Evolutionary conservation across 176 grass and related monocot species (phyloP).

Genomic region (Hsuehochloa calcarea): DNA sequence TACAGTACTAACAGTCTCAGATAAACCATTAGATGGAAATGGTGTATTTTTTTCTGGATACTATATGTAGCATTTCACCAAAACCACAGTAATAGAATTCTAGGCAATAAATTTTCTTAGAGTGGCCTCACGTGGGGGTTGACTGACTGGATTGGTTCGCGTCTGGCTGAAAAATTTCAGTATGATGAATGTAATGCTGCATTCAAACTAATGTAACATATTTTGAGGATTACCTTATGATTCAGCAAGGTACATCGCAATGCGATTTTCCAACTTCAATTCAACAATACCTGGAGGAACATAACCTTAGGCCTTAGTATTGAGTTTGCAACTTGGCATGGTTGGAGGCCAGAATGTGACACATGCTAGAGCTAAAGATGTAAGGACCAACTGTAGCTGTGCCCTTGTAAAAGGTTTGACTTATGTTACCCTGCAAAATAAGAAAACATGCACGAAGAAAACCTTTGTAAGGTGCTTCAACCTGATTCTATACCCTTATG

Average conservation of each 20-base stretch:
- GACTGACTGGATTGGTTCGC: neutral
- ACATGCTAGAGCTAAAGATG: neutral
- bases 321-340: neutral
- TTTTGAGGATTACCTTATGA: neutral
- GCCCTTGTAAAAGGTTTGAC: neutral
- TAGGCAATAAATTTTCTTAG: neutral
- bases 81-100: neutral
- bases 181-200: neutral
- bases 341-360: neutral
- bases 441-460: neutral
- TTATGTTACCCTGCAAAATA: neutral
- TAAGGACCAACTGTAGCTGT: neutral
- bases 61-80: neutral
- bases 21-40: neutral
- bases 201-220: constrained; percentile 1
- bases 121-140: neutral
- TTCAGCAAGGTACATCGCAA: neutral
- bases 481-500: neutral
- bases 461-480: neutral
- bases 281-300: neutral
- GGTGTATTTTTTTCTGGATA: neutral
- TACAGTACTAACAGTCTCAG: neutral
- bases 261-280: constrained; percentile 24
- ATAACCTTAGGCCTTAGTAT: neutral
- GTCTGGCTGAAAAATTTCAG: neutral